Evolutionary conservation across 306 rosid genomes (phyloP), one percentile per base, ranked within the genome.

Genomic region (Prunus persica): DNA sequence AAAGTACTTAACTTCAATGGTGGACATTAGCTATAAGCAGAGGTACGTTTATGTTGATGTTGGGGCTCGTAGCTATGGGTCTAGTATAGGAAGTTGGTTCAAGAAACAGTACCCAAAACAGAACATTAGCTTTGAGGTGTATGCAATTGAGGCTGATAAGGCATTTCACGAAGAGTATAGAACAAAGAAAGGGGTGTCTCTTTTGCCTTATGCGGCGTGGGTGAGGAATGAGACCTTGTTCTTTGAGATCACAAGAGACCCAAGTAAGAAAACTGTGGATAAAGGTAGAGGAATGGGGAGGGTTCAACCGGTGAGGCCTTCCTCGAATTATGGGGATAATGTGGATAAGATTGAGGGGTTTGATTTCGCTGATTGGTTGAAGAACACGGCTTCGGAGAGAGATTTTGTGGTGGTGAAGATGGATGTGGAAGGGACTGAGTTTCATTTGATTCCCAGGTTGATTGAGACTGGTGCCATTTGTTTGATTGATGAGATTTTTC

Each of bases 381-480:
- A 69, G 47, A 81, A 69, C 54, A 75, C 71, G 6, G 84, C 81
- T 32, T 55, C 79, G 5, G 38, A 49, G 27, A 82, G 78, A 27
- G 95, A 88, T 79, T 90, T 79, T 8, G 90, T 90, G 84, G 92
- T 86, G 32, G 81, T 88, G 83, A 88, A 84, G 76, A 90, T 90
- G 89, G 89, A 90, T 86, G 89, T 84, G 76, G 92, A 88, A 65
- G 92, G 95, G 69, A 54, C 87, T 32, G 90, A 90, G 82, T 88
- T 90, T 76, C 80, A 90, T 84, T 58, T 90, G 83, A 80, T 88
- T n/a, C 92, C 87, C 24, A 84, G 82, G 77, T 71, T 88, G 87
- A 86, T 90, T 75, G 81, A 88, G 74, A 86, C 73, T 8, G 92
- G 88, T 22, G 95, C 87, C 2, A 81, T 90, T 30, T 86, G 89